Base-by-base conservation (phyloP, 306 rosid genomes). In the Rosa lucieae region DNA sequence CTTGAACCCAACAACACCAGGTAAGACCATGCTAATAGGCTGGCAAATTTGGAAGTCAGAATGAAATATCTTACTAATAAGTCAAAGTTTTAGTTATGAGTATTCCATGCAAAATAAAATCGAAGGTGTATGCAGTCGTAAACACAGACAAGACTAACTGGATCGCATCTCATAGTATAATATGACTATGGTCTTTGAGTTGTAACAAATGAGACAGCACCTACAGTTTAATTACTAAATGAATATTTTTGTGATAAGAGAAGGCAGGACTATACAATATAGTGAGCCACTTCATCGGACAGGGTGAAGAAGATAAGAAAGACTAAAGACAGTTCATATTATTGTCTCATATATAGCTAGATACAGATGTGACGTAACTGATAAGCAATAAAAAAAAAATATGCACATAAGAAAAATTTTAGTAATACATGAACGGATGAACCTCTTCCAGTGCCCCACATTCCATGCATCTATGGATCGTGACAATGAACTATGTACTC, bases 1-100 rank as follows among this genome's bases (percentile, higher is more conserved):
- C 17, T 68, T 68, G 73, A 68, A 68, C 52, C 52, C 73, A 40
- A 42, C 35, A 68, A 67, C 72, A 67, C 49, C 49, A 40, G 15
- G 4, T 23, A 42, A 68, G 52, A 42, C 7, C 52, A 20, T 68
- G 73, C 52, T 42, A 5, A 68, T 43, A 18, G 73, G 52, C 52
- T 68, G 17, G 52, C 10, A 40, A 18, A 56, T 56, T 42, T 0
- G 20, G 14, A 37, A 14, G 3, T 32, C 12, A 67, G 13, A 3
- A 18, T 7, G 12, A 67, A 65, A 65, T 44, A 6, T 8, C 48
- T 14, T 15, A 32, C 37, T 32, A 32, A 2, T 32, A 32, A 32
- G 26, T 67, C 21, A 14, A 40, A 42, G 7, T 20, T 68, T 42
- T 20, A 9, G 15, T 39, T 39, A 15, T 20, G 15, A 18, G 35